A percentile compares a stretch with the other conserved stretches of the same genome.
phyloP scores from a whole-genome alignment of 352 stramenopile genomes.

The Ophiocytium majus region DNA sequence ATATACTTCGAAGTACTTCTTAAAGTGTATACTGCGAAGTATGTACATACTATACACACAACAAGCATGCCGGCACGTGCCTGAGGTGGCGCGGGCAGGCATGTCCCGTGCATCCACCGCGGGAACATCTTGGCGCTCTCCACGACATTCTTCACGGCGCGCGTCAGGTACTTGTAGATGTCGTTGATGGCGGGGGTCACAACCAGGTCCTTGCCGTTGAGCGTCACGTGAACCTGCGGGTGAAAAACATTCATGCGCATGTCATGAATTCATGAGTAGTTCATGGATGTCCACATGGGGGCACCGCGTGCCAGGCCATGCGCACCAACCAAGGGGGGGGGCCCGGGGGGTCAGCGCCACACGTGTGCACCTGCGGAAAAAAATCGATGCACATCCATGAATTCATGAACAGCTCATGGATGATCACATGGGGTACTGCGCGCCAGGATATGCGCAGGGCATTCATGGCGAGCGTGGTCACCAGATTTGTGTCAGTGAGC shows the following conservation, averaged over 20 bases:
- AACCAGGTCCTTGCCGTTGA: constrained; percentile 90
- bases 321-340: no score
- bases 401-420: neutral
- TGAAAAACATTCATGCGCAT: no score
- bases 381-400: neutral
- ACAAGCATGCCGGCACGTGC: constrained; percentile 43
- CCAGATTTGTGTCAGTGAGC: no score
- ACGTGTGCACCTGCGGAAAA: no score
- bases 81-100: constrained; percentile 78
- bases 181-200: constrained; percentile 85
- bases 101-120: constrained; percentile 91
- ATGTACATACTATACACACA: neutral
- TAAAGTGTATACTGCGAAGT: no score
- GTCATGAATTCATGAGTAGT: no score
- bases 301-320: no score
- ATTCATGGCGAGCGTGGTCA: no score
- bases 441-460: no score
- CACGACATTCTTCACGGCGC: constrained; percentile 86
- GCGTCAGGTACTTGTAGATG: constrained; percentile 92
- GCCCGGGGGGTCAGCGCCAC: no score
- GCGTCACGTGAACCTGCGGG: constrained; percentile 74
- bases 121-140: constrained; percentile 88
- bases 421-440: neutral
- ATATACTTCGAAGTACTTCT: no score
- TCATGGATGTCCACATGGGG: no score